Evolutionary conservation across 2,329 filamentous ascomycete genomes (phyloP).

Genomic region (Blastomyces percursus): DNA sequence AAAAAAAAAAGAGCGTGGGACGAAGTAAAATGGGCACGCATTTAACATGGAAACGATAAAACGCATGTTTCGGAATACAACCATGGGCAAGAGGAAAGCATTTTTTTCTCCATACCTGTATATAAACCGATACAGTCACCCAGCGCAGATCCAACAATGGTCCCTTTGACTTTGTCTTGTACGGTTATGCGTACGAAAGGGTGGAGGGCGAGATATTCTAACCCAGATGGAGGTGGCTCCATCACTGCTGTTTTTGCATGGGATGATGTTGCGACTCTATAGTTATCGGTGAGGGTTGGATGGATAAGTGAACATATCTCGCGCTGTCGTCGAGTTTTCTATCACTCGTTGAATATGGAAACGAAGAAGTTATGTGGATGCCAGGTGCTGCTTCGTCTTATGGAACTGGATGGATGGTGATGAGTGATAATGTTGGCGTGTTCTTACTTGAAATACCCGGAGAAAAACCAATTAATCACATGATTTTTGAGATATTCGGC

Average conservation of each 20-base stretch:
- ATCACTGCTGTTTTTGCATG: not conserved
- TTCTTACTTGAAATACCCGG: no score
- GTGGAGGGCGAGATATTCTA: constrained; percentile 20
- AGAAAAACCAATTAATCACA: no score
- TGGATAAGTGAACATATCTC: no score
- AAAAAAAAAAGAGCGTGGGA: no score
- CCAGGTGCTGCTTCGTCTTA: no score
- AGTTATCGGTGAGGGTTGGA: no score
- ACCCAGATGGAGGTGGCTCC: not conserved
- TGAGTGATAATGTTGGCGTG: no score
- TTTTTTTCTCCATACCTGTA: constrained; percentile 24
- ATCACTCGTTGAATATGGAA: no score
- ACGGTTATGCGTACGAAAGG: constrained; percentile 22
- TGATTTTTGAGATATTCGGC: not conserved
- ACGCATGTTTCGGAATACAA: not conserved
- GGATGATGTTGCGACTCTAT: no score
- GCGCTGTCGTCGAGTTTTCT: no score
- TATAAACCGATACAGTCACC: constrained; percentile 47
- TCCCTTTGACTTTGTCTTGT: constrained; percentile 34
- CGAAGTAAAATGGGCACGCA: no score
- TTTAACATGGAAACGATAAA: not conserved
- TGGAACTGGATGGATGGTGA: not conserved
- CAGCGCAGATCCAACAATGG: constrained; percentile 42
- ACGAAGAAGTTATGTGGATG: no score
- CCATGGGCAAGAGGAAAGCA: not conserved